These are phyloP conservation scores for Globisporangium uncinulatum DNA, from an alignment of 352 stramenopile species.

Conservation along the genomic window DNA sequence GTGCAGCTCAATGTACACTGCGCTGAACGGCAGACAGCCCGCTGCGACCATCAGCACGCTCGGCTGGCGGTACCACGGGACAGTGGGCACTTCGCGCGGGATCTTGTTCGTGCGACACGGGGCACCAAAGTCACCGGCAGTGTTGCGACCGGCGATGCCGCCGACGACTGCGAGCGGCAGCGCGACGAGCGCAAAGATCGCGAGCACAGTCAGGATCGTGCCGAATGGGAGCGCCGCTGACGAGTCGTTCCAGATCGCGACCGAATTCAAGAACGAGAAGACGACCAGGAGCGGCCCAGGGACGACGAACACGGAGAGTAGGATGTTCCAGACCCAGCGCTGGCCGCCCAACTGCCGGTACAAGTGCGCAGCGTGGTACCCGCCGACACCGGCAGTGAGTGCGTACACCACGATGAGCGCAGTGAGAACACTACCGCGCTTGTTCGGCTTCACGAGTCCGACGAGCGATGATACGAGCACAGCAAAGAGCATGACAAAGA, in stretches of 20 bases:
- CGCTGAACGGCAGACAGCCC: constrained; percentile 95
- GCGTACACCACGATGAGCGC: constrained; percentile 94
- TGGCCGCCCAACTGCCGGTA: constrained; percentile 92
- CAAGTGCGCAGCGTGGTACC: constrained; percentile 89
- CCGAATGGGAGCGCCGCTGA: constrained; percentile 94
- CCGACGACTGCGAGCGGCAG: constrained; percentile 94
- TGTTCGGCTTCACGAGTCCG: constrained; percentile 91
- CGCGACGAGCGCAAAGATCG: constrained; percentile 90
- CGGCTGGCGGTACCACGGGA: constrained; percentile 86
- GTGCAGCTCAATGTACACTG: constrained; percentile 98
- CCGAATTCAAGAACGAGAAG: constrained; percentile 94
- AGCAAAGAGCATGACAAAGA: constrained; percentile 91
- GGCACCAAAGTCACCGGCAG: constrained; percentile 86
- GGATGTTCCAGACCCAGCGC: constrained; percentile 94
- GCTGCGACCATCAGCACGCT: constrained; percentile 89
- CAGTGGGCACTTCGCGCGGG: constrained; percentile 89
- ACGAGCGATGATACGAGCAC: constrained; percentile 91
- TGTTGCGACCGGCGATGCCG: constrained; percentile 93
- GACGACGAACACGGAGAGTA: constrained; percentile 90
- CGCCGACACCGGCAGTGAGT: constrained; percentile 91
- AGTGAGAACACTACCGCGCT: constrained; percentile 90
- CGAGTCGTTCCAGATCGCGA: constrained; percentile 94
- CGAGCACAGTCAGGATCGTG: constrained; percentile 94
- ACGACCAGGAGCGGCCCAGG: constrained; percentile 87
- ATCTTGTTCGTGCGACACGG: constrained; percentile 96